Evolutionary conservation across 78 protist species (phyloP), one percentile per base, ranked within the genome.

Genomic region (Acrasis kona): DNA sequence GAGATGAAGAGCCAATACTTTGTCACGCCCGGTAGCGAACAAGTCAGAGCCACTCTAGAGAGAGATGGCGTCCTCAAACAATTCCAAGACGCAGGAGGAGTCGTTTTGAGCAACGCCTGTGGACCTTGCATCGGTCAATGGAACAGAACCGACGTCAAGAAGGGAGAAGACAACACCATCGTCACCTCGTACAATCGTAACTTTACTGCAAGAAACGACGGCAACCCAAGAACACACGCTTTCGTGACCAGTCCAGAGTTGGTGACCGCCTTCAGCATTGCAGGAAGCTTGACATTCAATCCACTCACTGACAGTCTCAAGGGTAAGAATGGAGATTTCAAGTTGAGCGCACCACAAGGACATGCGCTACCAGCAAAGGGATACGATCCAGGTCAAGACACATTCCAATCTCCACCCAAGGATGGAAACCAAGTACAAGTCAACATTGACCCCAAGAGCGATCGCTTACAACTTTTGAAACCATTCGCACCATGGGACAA

Each of bases 111-210:
- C 38, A 94, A 94, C 77, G 98, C 98, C 19, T 94, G 98, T 57
- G 98, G 98, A 29, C 98, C 98, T 27, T 94, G 98, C 83, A 94
- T 94, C 1, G 91, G 91, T 10, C 93, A 94, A 80, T 94, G 97
- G 97, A 92, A 92, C 79, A 79, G 97, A 57, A 69, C 40, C 36
- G 95, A 92, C 71, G 81, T 92, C 5, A 72, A 28, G 36, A 78
- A 83, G 74, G 95, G 92, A 19, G 78, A 77, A 73, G 39, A 50
- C 75, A 94, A 94, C 92, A 77, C 89, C 12, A 94, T 94, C 76
- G 77, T 94, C 65, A 89, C 96, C 66, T 92, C 96, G n/a, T 94
- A 74, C 92, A 94, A 94, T 87, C 89, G 98, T 61, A 94, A 94
- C 87, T 94, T 94, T 65, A 79, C 94, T 30, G 81, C 77, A 80